A percentile compares a stretch with the other conserved stretches of the same genome.
Conservation (phyloP, 2,329 filamentous ascomycete species). For the Botrytis elliptica region DNA sequence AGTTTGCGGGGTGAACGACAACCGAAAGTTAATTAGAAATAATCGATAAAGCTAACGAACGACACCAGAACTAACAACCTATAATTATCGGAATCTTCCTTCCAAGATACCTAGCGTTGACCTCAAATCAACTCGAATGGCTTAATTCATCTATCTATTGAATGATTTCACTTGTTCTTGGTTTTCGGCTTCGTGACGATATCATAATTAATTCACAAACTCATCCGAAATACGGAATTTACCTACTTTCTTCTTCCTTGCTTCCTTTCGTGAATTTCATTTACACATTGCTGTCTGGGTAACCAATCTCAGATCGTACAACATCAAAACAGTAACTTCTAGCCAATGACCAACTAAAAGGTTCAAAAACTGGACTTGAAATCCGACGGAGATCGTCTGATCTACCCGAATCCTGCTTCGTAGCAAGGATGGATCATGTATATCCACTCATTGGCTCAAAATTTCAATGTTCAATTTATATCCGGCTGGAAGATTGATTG, state of each 20-base stretch:
- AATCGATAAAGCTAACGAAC: not conserved
- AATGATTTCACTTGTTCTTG: not conserved
- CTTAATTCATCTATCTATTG: not conserved
- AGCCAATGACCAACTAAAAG: conserved; percentile 5
- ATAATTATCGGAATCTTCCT: not conserved
- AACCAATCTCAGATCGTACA: conserved; percentile 11
- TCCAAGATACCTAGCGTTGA: not conserved
- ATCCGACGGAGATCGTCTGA: conserved; percentile 20
- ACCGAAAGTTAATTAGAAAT: not conserved
- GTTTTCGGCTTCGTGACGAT: not conserved
- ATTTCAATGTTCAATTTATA: not conserved
- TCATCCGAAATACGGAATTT: not conserved
- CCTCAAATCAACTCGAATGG: not conserved
- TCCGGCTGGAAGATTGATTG: not conserved
- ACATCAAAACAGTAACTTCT: not conserved
- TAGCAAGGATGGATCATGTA: not conserved
- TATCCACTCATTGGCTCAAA: not conserved
- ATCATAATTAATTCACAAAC: not conserved
- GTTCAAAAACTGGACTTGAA: not conserved
- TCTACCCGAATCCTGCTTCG: conserved; percentile 16
- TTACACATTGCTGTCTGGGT: not conserved
- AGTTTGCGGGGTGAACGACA: not conserved
- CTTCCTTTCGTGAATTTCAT: not conserved
- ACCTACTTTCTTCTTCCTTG: not conserved
- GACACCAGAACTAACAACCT: not conserved